Percentiles rank a stretch among this genome's conserved stretches.
These are phyloP conservation scores for Diospyros lotus DNA, from an alignment of 148 eudicot genomes.

Conservation along the genomic window DNA sequence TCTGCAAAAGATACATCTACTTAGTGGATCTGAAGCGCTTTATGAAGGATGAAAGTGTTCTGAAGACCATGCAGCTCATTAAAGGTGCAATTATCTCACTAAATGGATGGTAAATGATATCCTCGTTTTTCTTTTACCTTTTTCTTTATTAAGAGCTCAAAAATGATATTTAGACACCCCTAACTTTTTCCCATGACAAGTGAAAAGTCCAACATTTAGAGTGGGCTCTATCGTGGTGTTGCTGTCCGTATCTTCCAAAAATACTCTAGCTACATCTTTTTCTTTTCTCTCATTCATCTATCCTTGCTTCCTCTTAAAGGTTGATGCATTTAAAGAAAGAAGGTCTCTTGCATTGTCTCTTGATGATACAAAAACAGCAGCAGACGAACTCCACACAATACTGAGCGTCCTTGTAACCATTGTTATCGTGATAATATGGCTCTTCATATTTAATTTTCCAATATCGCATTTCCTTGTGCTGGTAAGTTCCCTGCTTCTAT, in stretches of 20 bases:
- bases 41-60: too few relatives aligned
- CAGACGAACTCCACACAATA: conserved; percentile 39
- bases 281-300: too few relatives aligned
- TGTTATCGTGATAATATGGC: conserved; percentile 31
- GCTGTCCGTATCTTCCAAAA: background rate
- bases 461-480: conserved; percentile 29
- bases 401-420: conserved; percentile 26
- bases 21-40: too few relatives aligned
- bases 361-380: conserved; percentile 45
- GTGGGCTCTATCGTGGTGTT: background rate
- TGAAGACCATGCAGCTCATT: too few relatives aligned
- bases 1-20: too few relatives aligned
- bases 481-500: conserved; percentile 37
- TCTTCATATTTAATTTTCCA: conserved; percentile 31
- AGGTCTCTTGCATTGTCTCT: conserved; percentile 42
- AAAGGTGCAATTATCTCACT: too few relatives aligned
- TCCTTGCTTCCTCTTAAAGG: conserved; percentile 18
- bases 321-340: conserved; percentile 37
- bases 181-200: background rate
- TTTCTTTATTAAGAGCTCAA: background rate
- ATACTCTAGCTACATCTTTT: too few relatives aligned
- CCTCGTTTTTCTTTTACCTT: background rate
- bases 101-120: conserved; percentile 6
- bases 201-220: background rate
- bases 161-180: background rate